Evolutionary conservation across 139 green algal species (phyloP).

Genomic region (Chlamydomonas eustigma): DNA sequence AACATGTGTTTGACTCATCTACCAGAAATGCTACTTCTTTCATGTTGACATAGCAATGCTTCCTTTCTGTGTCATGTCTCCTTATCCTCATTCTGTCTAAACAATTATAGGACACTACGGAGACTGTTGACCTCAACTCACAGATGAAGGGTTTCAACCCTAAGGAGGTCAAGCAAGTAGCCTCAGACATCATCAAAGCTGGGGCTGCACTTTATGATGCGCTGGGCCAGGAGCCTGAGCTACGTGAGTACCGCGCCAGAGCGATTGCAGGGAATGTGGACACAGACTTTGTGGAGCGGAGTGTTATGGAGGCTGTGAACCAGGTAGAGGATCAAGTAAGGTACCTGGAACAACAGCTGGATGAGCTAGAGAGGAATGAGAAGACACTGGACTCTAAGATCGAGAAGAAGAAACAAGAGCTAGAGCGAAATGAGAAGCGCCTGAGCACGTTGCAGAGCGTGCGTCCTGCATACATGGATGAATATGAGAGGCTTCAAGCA

Average conservation of each 20-base stretch:
- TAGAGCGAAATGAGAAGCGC: conserved; percentile 77
- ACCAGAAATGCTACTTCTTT: no score
- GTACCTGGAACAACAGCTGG: conserved; percentile 49
- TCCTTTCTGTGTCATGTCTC: not conserved
- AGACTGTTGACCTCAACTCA: conserved; percentile 30
- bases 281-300: conserved; percentile 58
- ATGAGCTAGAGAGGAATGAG: conserved; percentile 55
- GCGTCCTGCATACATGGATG: conserved; percentile 79
- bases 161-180: conserved; percentile 38
- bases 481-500: conserved; percentile 74
- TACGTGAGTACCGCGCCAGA: conserved; percentile 47
- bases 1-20: no score
- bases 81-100: no score
- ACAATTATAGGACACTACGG: conserved; percentile 23
- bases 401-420: conserved; percentile 59
- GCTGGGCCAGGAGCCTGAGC: conserved; percentile 53
- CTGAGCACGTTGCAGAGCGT: conserved; percentile 57
- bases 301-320: conserved; percentile 51
- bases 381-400: conserved; percentile 55
- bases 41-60: no score
- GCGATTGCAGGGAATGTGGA: conserved; percentile 62
- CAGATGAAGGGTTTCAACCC: conserved; percentile 43
- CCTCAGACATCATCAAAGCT: conserved; percentile 58
- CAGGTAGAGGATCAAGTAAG: conserved; percentile 48
- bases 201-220: conserved; percentile 67